Evolutionary conservation across 148 eudicot species (phyloP).

Genomic region (Tetragonia tetragonoides): DNA sequence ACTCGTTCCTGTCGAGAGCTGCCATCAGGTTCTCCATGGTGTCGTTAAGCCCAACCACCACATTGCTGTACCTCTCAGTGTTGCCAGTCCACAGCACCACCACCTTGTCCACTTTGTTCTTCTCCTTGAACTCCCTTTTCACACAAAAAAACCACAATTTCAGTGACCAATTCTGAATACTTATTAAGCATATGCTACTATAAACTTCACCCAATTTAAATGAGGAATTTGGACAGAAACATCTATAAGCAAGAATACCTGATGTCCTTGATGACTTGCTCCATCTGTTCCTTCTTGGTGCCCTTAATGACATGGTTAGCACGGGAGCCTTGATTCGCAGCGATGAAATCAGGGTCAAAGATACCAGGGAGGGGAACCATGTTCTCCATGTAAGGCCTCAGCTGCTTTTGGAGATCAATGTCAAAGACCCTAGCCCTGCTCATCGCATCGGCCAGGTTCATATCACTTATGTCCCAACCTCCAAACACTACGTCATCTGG

Average conservation of each 20-base stretch:
- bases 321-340: conserved; percentile 90
- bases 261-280: conserved; percentile 81
- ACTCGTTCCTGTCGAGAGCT: conserved; percentile 69
- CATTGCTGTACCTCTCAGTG: conserved; percentile 95
- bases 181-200: neutral
- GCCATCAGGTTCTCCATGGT: conserved; percentile 76
- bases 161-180: neutral
- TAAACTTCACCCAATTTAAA: neutral
- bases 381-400: conserved; percentile 94
- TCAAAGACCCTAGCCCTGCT: conserved; percentile 85
- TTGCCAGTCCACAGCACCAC: conserved; percentile 98
- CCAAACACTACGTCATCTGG: conserved; percentile 95
- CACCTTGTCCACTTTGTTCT: conserved; percentile 86
- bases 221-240: neutral
- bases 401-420: conserved; percentile 93
- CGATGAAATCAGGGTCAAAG: conserved; percentile 91
- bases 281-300: conserved; percentile 80
- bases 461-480: conserved; percentile 92
- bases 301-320: conserved; percentile 91
- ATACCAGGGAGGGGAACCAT: conserved; percentile 97
- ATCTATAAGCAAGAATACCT: conserved; percentile 38
- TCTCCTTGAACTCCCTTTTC: conserved; percentile 86
- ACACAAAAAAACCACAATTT: neutral
- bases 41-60: conserved; percentile 85
- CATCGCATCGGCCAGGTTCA: conserved; percentile 97